These are phyloP conservation scores for Mycena chlorophos DNA, from an alignment of 768 basidiomycete species.

Conservation along the genomic window DNA sequence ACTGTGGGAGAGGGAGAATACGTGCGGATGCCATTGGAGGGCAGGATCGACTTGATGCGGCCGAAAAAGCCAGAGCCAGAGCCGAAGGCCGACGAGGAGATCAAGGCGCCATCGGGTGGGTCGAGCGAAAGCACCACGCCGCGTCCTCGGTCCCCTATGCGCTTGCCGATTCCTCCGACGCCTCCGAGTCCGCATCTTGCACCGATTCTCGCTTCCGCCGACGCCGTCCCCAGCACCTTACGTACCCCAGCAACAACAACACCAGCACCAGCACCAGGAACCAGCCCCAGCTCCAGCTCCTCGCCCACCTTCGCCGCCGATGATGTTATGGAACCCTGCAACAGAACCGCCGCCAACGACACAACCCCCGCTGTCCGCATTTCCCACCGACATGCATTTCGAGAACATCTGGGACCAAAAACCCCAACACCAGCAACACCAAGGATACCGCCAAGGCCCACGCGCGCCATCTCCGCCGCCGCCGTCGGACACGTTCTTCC, in stretches of 20 bases:
- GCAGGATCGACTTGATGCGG: constrained; percentile 85
- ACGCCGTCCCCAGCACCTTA: constrained; percentile 37
- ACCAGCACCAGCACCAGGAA: constrained; percentile 27
- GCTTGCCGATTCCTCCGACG: constrained; percentile 51
- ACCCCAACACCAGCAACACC: constrained; percentile 44
- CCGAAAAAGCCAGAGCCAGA: constrained; percentile 35
- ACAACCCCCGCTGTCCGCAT: constrained; percentile 54
- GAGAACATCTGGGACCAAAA: constrained; percentile 86
- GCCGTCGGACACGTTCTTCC: constrained; percentile 55
- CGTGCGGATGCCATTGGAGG: constrained; percentile 78
- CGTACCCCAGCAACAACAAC: constrained; percentile 17
- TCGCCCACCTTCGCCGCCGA: constrained; percentile 59
- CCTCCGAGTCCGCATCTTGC: too few relatives aligned
- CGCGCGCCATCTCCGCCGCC: constrained; percentile 34
- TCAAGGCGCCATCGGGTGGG: constrained; percentile 16
- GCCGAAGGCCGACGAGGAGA: too few relatives aligned
- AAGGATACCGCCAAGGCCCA: constrained; percentile 38
- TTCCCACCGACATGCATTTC: constrained; percentile 77
- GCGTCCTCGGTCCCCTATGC: background rate
- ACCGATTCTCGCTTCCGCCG: constrained; percentile 55
- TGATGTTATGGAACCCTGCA: constrained; percentile 79
- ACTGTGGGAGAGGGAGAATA: constrained; percentile 67
- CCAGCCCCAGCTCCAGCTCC: too few relatives aligned
- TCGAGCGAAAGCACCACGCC: background rate
- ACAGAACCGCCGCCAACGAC: constrained; percentile 75